phyloP scores from a whole-genome alignment of 23 red algal genomes.

The Agarophyton chilense region DNA sequence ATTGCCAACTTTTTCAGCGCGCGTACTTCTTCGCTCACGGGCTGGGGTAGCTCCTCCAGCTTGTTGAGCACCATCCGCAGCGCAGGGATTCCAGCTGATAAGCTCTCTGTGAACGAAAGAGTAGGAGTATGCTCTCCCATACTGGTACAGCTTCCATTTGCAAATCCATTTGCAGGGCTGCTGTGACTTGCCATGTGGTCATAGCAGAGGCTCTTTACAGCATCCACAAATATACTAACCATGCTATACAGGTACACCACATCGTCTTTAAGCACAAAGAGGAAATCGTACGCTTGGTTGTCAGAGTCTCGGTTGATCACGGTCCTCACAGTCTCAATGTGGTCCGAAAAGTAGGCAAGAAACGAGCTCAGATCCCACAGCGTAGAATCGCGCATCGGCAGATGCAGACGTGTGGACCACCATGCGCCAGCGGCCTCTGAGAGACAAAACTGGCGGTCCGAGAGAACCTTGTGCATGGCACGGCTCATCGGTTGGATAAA shows the following conservation, averaged over 20 bases:
- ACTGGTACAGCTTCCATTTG: background rate
- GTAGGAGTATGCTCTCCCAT: background rate
- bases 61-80: background rate
- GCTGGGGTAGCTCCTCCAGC: background rate
- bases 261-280: background rate
- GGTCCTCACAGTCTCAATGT: constrained; percentile 8
- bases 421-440: background rate
- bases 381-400: constrained; percentile 18
- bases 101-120: background rate
- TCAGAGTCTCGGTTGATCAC: background rate
- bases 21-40: background rate
- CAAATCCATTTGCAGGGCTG: background rate
- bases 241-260: constrained; percentile 4
- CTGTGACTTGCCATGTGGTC: background rate
- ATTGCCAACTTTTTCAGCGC: background rate
- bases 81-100: background rate
- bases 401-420: background rate
- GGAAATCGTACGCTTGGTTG: background rate
- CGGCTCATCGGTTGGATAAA: constrained; percentile 48
- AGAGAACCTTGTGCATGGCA: constrained; percentile 15
- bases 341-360: constrained; percentile 16
- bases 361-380: constrained; percentile 5
- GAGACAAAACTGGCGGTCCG: background rate
- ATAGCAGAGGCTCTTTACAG: background rate
- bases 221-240: background rate